Percentiles rank a stretch among this genome's conserved stretches.
phyloP scores from a whole-genome alignment of 768 basidiomycete species.

The Leccinum rimulosum region DNA sequence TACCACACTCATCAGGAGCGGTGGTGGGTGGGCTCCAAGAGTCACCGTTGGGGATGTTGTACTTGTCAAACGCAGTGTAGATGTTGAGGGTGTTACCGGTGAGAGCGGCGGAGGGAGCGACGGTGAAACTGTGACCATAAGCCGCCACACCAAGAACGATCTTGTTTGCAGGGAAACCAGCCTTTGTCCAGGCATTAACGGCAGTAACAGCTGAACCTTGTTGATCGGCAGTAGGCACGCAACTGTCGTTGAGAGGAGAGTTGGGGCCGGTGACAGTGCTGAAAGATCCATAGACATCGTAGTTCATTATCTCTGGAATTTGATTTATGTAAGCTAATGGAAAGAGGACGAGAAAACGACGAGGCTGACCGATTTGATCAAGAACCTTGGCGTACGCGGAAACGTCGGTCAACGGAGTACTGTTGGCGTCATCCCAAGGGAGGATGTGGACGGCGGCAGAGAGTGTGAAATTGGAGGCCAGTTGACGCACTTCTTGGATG shows the following conservation, averaged over 20 bases:
- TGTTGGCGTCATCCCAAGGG: constrained; percentile 62
- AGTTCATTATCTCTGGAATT: constrained; percentile 58
- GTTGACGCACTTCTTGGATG: constrained; percentile 64
- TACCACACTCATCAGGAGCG: constrained; percentile 59
- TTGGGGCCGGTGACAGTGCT: constrained; percentile 68
- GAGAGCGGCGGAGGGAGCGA: constrained; percentile 24
- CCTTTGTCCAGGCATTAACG: constrained; percentile 68
- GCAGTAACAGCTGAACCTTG: constrained; percentile 76
- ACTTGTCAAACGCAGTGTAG: constrained; percentile 52
- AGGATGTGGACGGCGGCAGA: constrained; percentile 66
- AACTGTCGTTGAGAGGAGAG: constrained; percentile 79
- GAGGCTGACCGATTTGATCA: constrained; percentile 62
- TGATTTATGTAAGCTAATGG: constrained; percentile 29
- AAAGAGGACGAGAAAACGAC: constrained; percentile 12
- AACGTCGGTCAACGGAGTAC: constrained; percentile 58
- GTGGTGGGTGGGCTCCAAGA: constrained; percentile 49
- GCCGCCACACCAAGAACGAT: constrained; percentile 83
- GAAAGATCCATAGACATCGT: constrained; percentile 60
- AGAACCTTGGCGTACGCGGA: constrained; percentile 63
- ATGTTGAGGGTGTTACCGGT: constrained; percentile 32
- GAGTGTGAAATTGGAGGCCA: constrained; percentile 58
- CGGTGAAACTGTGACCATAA: constrained; percentile 75
- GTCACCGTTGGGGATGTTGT: constrained; percentile 49
- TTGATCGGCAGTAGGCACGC: constrained; percentile 55
- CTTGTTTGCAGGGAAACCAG: constrained; percentile 69